Conservation (phyloP, 1,284 basidiomycete species). For the Caloboletus firmus region DNA sequence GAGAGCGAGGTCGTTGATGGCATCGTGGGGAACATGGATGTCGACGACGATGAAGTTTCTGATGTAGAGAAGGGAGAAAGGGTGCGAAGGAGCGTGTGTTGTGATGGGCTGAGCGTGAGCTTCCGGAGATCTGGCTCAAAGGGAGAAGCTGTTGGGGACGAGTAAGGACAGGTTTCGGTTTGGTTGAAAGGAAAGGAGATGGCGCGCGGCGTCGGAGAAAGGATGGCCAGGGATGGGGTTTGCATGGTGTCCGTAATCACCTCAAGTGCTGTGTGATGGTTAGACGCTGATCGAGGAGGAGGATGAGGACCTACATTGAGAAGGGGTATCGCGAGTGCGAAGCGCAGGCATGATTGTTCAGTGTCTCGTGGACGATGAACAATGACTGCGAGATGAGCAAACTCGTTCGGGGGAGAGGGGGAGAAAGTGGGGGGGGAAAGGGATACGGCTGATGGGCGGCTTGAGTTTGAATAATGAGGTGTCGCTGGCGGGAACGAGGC, state of each 20-base stretch:
- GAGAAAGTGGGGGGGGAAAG: constrained; percentile 31
- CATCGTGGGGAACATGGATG: constrained; percentile 41
- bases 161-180: constrained; percentile 57
- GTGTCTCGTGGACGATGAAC: constrained; percentile 24
- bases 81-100: constrained; percentile 44
- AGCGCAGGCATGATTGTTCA: constrained; percentile 69
- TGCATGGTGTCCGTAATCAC: constrained; percentile 64
- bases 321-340: constrained; percentile 69
- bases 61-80: constrained; percentile 46
- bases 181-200: constrained; percentile 64
- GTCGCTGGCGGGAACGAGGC: constrained; percentile 40
- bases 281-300: constrained; percentile 8
- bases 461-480: constrained; percentile 45
- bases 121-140: constrained; percentile 66
- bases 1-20: constrained; percentile 35
- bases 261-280: constrained; percentile 59
- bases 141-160: constrained; percentile 62
- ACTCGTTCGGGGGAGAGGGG: constrained; percentile 33
- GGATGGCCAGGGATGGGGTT: constrained; percentile 60
- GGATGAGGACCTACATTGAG: constrained; percentile 50
- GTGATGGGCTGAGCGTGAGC: constrained; percentile 47
- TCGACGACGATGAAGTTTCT: constrained; percentile 30
- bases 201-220: constrained; percentile 76
- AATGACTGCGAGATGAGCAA: constrained; percentile 35
- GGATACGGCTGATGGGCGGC: constrained; percentile 28